Conservation (phyloP, 208 protist species). For the Crithidia expoeki region DNA sequence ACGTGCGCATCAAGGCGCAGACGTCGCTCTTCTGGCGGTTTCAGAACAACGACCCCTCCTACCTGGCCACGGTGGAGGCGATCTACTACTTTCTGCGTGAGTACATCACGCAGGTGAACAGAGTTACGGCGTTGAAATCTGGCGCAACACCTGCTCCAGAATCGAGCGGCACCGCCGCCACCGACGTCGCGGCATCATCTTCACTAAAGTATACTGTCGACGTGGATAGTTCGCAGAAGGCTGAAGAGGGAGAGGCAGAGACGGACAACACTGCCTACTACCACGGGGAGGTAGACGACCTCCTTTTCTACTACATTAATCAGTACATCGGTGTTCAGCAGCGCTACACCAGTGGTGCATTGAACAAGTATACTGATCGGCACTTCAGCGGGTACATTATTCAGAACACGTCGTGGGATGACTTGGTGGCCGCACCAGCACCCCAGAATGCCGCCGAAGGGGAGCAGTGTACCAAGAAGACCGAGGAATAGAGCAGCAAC, state of each 20-base stretch:
- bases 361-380: constrained; percentile 71
- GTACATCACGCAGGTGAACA: constrained; percentile 78
- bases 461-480: not conserved
- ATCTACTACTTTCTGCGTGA: constrained; percentile 95
- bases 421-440: constrained; percentile 44
- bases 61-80: constrained; percentile 94
- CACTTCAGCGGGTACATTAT: constrained; percentile 91
- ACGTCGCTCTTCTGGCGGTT: constrained; percentile 95
- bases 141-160: not conserved
- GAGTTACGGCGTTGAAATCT: constrained; percentile 15
- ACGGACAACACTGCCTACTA: constrained; percentile 47
- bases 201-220: not conserved
- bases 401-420: constrained; percentile 64
- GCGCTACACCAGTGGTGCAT: constrained; percentile 61
- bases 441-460: not conserved
- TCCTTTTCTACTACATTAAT: constrained; percentile 96
- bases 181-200: not conserved
- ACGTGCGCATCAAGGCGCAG: constrained; percentile 82
- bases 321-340: constrained; percentile 94
- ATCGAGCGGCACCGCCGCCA: not conserved
- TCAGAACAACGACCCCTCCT: constrained; percentile 91
- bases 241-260: not conserved
- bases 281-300: constrained; percentile 92
- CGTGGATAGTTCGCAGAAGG: not conserved
- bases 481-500: not conserved